phyloP scores from a whole-genome alignment of 768 basidiomycete genomes.

The Leccinum truebloodii region DNA sequence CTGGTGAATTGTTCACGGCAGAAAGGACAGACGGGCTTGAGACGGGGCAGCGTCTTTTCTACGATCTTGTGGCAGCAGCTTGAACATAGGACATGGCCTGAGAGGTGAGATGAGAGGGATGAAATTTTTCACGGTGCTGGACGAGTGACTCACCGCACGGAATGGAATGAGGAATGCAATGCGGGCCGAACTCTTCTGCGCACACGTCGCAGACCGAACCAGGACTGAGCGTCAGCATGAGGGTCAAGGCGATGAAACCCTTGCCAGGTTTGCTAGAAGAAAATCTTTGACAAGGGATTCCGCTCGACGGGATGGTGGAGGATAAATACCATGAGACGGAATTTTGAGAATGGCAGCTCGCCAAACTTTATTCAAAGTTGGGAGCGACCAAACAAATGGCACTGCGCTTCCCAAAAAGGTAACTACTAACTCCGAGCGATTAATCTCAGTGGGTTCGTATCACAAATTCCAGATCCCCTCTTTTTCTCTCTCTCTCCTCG shows the following conservation, averaged over 20 bases:
- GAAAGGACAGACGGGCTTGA: constrained; percentile 79
- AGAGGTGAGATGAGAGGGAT: neutral
- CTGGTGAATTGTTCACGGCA: constrained; percentile 74
- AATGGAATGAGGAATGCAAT: constrained; percentile 75
- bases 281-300: constrained; percentile 45
- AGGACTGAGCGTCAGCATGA: constrained; percentile 80
- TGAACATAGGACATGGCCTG: constrained; percentile 81
- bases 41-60: constrained; percentile 74
- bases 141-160: constrained; percentile 60
- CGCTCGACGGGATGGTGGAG: constrained; percentile 43
- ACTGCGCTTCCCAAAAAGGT: constrained; percentile 12
- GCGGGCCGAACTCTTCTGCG: constrained; percentile 80
- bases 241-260: constrained; percentile 41
- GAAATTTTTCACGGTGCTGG: constrained; percentile 25
- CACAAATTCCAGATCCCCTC: constrained; percentile 7
- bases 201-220: constrained; percentile 89
- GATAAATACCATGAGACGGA: constrained; percentile 50
- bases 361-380: constrained; percentile 33
- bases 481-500: constrained; percentile 4
- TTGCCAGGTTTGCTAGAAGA: constrained; percentile 40
- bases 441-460: constrained; percentile 3
- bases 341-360: constrained; percentile 31
- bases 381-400: constrained; percentile 33
- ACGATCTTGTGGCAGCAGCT: constrained; percentile 77
- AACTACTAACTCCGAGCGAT: constrained; percentile 16